Base-by-base conservation (phyloP, 768 basidiomycete species). In the Pleurotus tuoliensis region DNA sequence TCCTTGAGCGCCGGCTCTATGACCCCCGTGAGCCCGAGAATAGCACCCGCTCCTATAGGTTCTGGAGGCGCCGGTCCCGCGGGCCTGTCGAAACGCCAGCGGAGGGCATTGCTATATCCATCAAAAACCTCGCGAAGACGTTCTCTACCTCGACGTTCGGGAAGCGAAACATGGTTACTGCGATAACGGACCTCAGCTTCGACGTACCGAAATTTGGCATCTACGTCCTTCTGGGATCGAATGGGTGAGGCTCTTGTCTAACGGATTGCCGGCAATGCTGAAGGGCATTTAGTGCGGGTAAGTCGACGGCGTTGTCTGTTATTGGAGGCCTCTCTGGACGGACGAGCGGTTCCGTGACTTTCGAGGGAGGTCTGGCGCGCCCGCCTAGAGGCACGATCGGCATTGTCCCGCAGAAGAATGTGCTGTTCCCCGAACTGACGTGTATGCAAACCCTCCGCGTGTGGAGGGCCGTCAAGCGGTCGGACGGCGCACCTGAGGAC, bases 351-450 rank as follows among this genome's bases (percentile, higher is more conserved):
- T 72, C 75, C 2, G 74, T 92, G 15, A 71, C 75, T 0, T 81
- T 79, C 50, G 81, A 81, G 62, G 82, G 82, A 37, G 82, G 83
- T 2, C 66, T 71, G 15, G 64, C 76, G 40, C 73, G 73, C 25
- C 84, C 86, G 5, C 74, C 84, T 4, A 82, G 82, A 0, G 88
- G 88, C 5, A 81, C 80, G 0, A 66, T 92, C 15, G 90, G 90
- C 1, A 85, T 92, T 56, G 88, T 90, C 0, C 88, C 89, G 0
- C 90, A 92, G 71, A 90, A 88, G 72, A 91, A 92, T 62, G 89
- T 92, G 4, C 74, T 92, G 2, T 89, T 91, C 65, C 82, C 87
- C 0, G 89, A 91, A 54, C 71, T 92, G 16, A 79, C 84, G 1
- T 91, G 88, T 65, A 73, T 83, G 47, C 87, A 92, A 69, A 90